Evolutionary conservation across 164 flowering plant species (phyloP).

Genomic region (Taxillus chinensis): DNA sequence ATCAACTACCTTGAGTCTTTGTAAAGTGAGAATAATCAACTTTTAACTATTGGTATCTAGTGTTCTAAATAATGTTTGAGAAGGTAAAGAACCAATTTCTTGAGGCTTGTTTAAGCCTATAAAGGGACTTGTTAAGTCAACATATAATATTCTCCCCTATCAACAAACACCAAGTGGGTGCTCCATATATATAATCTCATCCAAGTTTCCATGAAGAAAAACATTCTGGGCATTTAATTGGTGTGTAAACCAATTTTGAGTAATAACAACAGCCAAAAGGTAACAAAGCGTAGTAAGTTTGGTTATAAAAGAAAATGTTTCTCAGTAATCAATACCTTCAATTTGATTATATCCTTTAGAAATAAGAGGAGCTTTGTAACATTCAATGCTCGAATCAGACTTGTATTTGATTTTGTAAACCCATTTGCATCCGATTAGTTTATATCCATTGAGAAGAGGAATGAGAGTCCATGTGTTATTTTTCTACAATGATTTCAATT

Average conservation of each 20-base stretch:
- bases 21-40: neutral
- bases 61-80: neutral
- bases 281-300: constrained; percentile 1
- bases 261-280: neutral
- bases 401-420: neutral
- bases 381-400: neutral
- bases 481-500: neutral
- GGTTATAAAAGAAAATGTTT: neutral
- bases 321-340: neutral
- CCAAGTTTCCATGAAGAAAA: too few species aligned
- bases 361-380: too few species aligned
- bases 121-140: too few species aligned
- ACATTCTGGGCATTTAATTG: too few species aligned
- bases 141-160: too few species aligned
- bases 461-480: constrained; percentile 3
- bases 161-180: too few species aligned
- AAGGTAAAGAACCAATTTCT: neutral
- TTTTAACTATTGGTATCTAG: neutral
- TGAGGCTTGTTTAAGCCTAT: too few species aligned
- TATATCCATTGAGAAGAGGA: neutral
- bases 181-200: too few species aligned
- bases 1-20: neutral
- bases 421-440: constrained; percentile 1
- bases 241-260: neutral
- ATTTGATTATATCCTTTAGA: neutral